Percentiles rank a stretch among this genome's conserved stretches.
These are phyloP conservation scores for Saprolegnia parasitica DNA, from an alignment of 352 stramenopile species.

Conservation along the genomic window DNA sequence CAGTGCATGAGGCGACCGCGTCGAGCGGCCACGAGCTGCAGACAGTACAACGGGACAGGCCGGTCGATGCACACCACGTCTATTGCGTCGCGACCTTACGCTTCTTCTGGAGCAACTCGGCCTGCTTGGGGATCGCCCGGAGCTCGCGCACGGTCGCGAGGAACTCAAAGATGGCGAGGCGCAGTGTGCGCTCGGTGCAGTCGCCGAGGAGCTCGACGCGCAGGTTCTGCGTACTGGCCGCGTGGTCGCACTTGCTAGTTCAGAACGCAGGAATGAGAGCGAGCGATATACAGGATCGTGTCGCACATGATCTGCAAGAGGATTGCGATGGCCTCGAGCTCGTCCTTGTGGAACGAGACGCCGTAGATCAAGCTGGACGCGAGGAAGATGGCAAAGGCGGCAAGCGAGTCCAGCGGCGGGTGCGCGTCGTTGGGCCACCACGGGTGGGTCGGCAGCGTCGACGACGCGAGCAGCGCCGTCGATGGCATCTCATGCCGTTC, in stretches of 20 bases:
- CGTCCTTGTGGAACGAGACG: slow-evolving; percentile 46
- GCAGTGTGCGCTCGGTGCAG: slow-evolving; percentile 40
- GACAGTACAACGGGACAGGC: no score
- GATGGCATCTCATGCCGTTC: slow-evolving; percentile 42
- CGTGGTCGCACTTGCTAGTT: slow-evolving; percentile 17
- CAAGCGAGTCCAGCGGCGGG: slow-evolving; percentile 75
- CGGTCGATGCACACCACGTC: not conserved
- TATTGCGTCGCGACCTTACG: slow-evolving; percentile 1
- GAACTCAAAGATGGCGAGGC: slow-evolving; percentile 59
- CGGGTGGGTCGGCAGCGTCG: slow-evolving; percentile 11
- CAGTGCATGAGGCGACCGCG: no score
- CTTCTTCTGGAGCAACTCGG: slow-evolving; percentile 52
- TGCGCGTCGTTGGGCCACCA: slow-evolving; percentile 56
- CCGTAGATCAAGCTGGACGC: slow-evolving; percentile 51
- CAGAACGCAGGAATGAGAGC: slow-evolving; percentile 18
- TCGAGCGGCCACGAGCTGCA: no score
- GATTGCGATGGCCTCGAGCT: slow-evolving; percentile 67
- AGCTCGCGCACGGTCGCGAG: slow-evolving; percentile 76
- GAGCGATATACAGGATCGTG: slow-evolving; percentile 37
- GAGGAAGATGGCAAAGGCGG: slow-evolving; percentile 75
- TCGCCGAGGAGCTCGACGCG: slow-evolving; percentile 26
- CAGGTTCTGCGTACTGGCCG: slow-evolving; percentile 8
- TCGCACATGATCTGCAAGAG: slow-evolving; percentile 83
- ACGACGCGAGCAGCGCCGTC: not conserved
- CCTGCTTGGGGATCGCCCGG: slow-evolving; percentile 63